phyloP scores from a whole-genome alignment of 2,329 filamentous ascomycete species.

The Tolypocladium ophioglossoides region DNA sequence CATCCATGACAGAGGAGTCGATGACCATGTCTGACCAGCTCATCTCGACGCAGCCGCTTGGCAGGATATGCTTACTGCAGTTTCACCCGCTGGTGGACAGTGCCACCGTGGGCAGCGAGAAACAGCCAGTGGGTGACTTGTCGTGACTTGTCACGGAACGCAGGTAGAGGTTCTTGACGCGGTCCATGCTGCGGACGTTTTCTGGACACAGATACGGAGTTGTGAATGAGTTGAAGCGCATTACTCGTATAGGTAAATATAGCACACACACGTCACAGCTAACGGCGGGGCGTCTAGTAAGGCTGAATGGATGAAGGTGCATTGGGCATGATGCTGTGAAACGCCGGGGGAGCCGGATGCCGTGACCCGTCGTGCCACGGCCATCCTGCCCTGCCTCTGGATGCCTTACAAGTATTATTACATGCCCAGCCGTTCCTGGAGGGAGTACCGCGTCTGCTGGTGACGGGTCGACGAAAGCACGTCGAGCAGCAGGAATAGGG shows the following conservation, averaged over 20 bases:
- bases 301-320: background rate
- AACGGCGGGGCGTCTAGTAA: background rate
- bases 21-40: constrained; percentile 60
- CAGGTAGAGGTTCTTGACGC: background rate
- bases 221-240: background rate
- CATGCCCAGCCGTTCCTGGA: background rate
- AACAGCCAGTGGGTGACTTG: background rate
- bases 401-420: background rate
- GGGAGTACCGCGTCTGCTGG: background rate
- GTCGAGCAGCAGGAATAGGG: background rate
- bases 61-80: constrained; percentile 46
- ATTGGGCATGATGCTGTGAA: background rate
- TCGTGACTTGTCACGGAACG: background rate
- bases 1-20: constrained; percentile 38
- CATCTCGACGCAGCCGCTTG: constrained; percentile 52
- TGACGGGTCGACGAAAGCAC: background rate
- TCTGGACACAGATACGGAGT: background rate
- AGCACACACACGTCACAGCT: background rate
- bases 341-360: background rate
- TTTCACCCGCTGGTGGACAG: constrained; percentile 25
- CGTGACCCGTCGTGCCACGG: background rate
- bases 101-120: background rate
- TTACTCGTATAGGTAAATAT: background rate
- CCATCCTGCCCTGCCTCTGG: background rate
- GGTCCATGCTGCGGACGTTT: no score